Evolutionary conservation across 352 stramenopile genomes (phyloP).

Genomic region (Phytophthora sp.): DNA sequence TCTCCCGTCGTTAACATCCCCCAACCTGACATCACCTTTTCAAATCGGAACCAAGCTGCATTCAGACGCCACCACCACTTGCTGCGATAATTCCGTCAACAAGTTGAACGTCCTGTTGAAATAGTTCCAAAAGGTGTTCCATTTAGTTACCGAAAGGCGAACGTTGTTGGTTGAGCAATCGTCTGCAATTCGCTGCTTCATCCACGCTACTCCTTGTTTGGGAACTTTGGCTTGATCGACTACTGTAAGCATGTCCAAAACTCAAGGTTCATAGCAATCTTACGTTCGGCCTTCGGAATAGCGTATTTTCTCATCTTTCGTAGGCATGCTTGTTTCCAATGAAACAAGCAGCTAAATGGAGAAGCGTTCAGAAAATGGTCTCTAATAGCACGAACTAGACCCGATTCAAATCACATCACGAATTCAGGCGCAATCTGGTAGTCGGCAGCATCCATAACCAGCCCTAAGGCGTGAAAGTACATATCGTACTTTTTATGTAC

Average conservation of each 20-base stretch:
- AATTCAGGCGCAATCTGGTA: slow-evolving; percentile 5
- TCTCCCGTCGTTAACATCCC: too few species aligned
- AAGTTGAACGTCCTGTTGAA: too few species aligned
- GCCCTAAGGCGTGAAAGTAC: slow-evolving; percentile 23
- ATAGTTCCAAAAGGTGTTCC: too few species aligned
- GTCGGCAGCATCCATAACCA: slow-evolving; percentile 6
- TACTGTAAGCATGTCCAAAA: slow-evolving; percentile 19
- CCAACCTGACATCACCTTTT: too few species aligned
- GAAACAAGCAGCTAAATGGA: slow-evolving; percentile 21
- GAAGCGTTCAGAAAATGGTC: slow-evolving; percentile 13
- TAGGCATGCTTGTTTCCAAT: slow-evolving; percentile 15
- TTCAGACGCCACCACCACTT: too few species aligned
- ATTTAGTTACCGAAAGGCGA: too few species aligned
- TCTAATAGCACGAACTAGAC: slow-evolving; percentile 8
- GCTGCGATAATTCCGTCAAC: too few species aligned
- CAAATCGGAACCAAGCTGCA: too few species aligned
- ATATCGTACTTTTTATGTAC: slow-evolving; percentile 4
- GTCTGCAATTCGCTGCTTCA: neutral
- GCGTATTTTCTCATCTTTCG: slow-evolving; percentile 6
- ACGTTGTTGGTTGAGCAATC: too few species aligned
- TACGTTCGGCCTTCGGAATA: neutral
- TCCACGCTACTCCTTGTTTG: slow-evolving; percentile 1
- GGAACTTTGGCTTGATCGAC: neutral
- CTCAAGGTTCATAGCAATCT: slow-evolving; percentile 6
- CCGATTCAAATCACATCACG: slow-evolving; percentile 27